A percentile compares a stretch with the other conserved stretches of the same genome.
phyloP scores from a whole-genome alignment of 805 yeast genomes.

The Wickerhamiella kurtzmanii region DNA sequence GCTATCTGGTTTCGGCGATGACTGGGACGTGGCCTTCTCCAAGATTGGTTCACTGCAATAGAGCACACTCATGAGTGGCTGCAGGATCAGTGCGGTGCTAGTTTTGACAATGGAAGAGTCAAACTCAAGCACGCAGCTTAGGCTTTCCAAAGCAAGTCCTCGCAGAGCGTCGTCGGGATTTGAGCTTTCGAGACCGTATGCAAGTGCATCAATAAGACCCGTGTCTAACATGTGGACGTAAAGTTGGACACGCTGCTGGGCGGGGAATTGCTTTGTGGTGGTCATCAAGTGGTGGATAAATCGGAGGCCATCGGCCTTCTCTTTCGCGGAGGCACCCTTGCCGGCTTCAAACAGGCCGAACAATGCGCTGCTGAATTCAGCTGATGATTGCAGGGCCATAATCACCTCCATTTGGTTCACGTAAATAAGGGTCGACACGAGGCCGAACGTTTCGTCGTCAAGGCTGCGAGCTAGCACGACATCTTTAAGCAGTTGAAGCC shows the following conservation, averaged over 20 bases:
- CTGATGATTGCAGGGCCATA: constrained; percentile 39
- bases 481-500: constrained; percentile 71
- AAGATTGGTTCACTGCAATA: no score
- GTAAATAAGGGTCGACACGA: constrained; percentile 54
- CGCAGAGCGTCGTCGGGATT: constrained; percentile 33
- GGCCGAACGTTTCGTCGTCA: constrained; percentile 65
- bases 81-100: neutral
- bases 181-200: constrained; percentile 51
- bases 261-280: constrained; percentile 55
- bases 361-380: constrained; percentile 41
- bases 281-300: constrained; percentile 68
- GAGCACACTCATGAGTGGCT: neutral
- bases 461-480: constrained; percentile 69
- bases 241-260: constrained; percentile 49
- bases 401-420: constrained; percentile 57
- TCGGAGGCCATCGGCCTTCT: constrained; percentile 46
- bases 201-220: constrained; percentile 58
- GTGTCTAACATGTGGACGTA: constrained; percentile 47
- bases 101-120: constrained; percentile 47
- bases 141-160: constrained; percentile 64
- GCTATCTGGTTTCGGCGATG: no score
- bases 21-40: no score
- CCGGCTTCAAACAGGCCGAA: constrained; percentile 31
- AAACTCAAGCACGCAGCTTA: constrained; percentile 71
- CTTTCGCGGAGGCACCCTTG: constrained; percentile 1